These are phyloP conservation scores for Arabidopsis thaliana DNA, from an alignment of 345 rosid genomes.

Conservation along the genomic window TAIR10.1 NC_003076.8:3874501-3875000, in stretches of 20 bases:
- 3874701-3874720: constrained; percentile 91
- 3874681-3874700: constrained; percentile 91
- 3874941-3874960: constrained; percentile 94
- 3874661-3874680: constrained; percentile 84
- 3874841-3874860: constrained; percentile 79
- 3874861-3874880: constrained; percentile 92
- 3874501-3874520: constrained; percentile 78
- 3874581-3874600: constrained; percentile 92
- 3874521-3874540: constrained; percentile 80
- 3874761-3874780: constrained; percentile 82
- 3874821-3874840: constrained; percentile 78
- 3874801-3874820: constrained; percentile 66
- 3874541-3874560: constrained; percentile 96
- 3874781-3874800: constrained; percentile 75
- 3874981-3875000: constrained; percentile 85
- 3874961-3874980: constrained; percentile 91
- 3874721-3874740: constrained; percentile 98
- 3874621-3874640: constrained; percentile 84
- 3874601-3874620: constrained; percentile 81
- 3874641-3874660: constrained; percentile 91
- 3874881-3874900: constrained; percentile 91
- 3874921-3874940: constrained; percentile 80
- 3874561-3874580: constrained; percentile 91
- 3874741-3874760: constrained; percentile 87
- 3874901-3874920: constrained; percentile 96